phyloP scores from a whole-genome alignment of 768 basidiomycete species.

The Coprinopsis strossmayeri region DNA sequence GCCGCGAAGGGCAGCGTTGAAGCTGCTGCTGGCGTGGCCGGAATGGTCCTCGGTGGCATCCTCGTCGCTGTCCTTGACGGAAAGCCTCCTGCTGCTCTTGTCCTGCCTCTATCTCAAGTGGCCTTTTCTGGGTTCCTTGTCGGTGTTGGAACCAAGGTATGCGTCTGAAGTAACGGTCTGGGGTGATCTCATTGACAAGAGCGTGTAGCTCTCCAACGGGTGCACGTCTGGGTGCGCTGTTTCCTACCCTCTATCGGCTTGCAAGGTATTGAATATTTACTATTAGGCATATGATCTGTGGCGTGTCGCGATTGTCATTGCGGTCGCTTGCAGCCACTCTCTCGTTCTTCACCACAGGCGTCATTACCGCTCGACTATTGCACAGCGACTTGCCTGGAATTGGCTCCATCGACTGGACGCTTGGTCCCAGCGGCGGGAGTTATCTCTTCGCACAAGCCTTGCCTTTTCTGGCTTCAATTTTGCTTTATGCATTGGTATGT shows the following conservation, averaged over 20 bases:
- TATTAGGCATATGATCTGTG: constrained; percentile 57
- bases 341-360: constrained; percentile 45
- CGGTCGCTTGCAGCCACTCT: constrained; percentile 54
- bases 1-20: constrained; percentile 39
- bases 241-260: background rate
- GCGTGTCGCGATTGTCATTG: constrained; percentile 47
- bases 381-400: constrained; percentile 28
- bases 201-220: constrained; percentile 45
- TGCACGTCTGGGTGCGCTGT: constrained; percentile 54
- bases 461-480: constrained; percentile 28
- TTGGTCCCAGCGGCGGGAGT: constrained; percentile 26
- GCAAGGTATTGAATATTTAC: background rate
- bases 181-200: background rate
- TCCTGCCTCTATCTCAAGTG: constrained; percentile 22
- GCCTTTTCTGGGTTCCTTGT: constrained; percentile 48
- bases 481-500: constrained; percentile 18
- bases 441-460: constrained; percentile 35
- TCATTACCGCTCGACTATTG: constrained; percentile 34
- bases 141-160: constrained; percentile 52
- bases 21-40: constrained; percentile 32
- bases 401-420: constrained; percentile 31
- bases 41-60: constrained; percentile 44
- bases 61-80: constrained; percentile 35
- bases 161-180: background rate
- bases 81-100: constrained; percentile 20